These are phyloP conservation scores for Metschnikowia continentalis DNA, from an alignment of 805 yeast species.

Conservation along the genomic window DNA sequence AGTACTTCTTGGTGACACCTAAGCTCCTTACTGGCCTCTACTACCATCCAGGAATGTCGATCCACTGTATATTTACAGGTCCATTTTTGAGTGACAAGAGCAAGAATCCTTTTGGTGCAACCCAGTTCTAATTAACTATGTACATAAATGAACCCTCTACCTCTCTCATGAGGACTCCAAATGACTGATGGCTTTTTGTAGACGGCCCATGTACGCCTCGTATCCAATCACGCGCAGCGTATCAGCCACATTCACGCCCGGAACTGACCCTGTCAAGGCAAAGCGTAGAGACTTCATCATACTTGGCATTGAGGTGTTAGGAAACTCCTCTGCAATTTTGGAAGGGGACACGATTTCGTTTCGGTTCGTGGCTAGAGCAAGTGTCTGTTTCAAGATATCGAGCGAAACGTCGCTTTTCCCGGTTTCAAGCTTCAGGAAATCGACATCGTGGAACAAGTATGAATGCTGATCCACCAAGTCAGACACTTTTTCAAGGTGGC, in stretches of 20 bases:
- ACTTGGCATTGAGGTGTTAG: slow-evolving; percentile 2
- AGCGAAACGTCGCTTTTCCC: background rate
- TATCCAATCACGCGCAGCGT: slow-evolving; percentile 54
- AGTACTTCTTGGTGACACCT: slow-evolving; percentile 91
- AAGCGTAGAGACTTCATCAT: slow-evolving; percentile 36
- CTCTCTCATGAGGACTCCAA: background rate
- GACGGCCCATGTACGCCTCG: slow-evolving; percentile 8
- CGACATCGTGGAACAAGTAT: slow-evolving; percentile 45
- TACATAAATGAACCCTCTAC: background rate
- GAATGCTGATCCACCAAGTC: slow-evolving; percentile 48
- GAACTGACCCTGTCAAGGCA: slow-evolving; percentile 63
- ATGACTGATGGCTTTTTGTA: slow-evolving; percentile 10
- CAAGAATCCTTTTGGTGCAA: background rate
- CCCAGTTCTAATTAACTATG: background rate
- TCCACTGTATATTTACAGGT: slow-evolving; percentile 68
- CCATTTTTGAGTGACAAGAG: slow-evolving; percentile 19
- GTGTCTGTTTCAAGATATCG: slow-evolving; percentile 15
- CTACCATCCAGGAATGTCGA: slow-evolving; percentile 74
- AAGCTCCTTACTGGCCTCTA: slow-evolving; percentile 74
- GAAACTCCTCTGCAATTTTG: slow-evolving; percentile 1
- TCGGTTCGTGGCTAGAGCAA: slow-evolving; percentile 10
- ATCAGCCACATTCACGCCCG: slow-evolving; percentile 66
- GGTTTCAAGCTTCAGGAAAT: slow-evolving; percentile 21
- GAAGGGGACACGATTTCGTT: slow-evolving; percentile 2
- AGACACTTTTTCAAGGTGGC: slow-evolving; percentile 47